These are phyloP conservation scores for Pichia sp. DNA, from an alignment of 1,139 yeast genomes.

Conservation along the genomic window DNA sequence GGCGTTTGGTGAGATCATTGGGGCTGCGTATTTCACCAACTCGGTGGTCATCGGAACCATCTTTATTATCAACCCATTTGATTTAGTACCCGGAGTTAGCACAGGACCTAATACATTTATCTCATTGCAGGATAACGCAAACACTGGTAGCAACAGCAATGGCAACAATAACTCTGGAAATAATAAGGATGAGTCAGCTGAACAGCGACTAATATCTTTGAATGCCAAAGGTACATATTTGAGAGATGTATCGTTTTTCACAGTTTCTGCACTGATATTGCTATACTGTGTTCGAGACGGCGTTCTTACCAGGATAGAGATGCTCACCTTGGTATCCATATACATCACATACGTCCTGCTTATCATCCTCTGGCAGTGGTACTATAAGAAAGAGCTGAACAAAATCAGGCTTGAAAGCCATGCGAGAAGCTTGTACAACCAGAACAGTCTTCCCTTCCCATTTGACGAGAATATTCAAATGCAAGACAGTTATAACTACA, in stretches of 20 bases:
- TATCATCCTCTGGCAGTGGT: slow-evolving; percentile 42
- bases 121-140: not conserved
- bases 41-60: slow-evolving; percentile 51
- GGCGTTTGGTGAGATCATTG: slow-evolving; percentile 54
- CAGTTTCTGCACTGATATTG: slow-evolving; percentile 42
- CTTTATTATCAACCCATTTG: slow-evolving; percentile 47
- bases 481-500: slow-evolving; percentile 28
- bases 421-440: slow-evolving; percentile 27
- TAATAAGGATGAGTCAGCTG: slow-evolving; percentile 10
- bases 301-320: slow-evolving; percentile 41
- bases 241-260: slow-evolving; percentile 54
- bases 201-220: slow-evolving; percentile 11
- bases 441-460: slow-evolving; percentile 17
- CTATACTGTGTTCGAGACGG: slow-evolving; percentile 43
- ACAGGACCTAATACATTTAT: not conserved
- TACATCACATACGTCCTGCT: slow-evolving; percentile 54
- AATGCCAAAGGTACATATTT: slow-evolving; percentile 38
- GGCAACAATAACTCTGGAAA: not conserved
- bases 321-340: slow-evolving; percentile 45
- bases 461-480: slow-evolving; percentile 25
- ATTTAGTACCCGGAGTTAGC: slow-evolving; percentile 29
- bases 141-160: not conserved
- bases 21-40: slow-evolving; percentile 53
- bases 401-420: slow-evolving; percentile 15
- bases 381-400: slow-evolving; percentile 5